Base-by-base conservation (phyloP, 805 yeast genomes). In the Cyberlindnera xishuangbannaensis region DNA sequence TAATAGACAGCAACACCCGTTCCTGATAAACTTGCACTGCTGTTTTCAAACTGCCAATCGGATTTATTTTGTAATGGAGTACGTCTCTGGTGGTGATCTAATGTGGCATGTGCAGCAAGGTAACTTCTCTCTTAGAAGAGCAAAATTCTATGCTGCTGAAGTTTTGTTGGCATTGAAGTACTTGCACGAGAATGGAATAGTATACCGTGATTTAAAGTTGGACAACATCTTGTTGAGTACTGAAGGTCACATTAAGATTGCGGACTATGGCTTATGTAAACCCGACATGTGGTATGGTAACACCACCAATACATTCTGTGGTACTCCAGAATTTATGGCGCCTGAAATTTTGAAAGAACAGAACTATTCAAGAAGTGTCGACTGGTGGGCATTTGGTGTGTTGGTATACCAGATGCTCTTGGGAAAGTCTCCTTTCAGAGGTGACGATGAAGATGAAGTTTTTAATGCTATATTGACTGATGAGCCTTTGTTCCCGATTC, bases 371-470 rank as follows among this genome's bases (percentile, higher is more conserved):
- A 77, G 95, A 53, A 83, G 92, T 25, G 98, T 92, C 34, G 99
- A 92, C 62, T 92, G 98, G 98, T 92, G 98, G 98, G 97, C 98
- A 1, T 86, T 88, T 67, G 99, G 99, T 37, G 97, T 92, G 18
- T 69, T 92, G 44, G 67, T 92, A 45, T 92, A 90, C 60, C 98
- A 92, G 61, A 92, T 92, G 99, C 67, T 92, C 37, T 69, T 92
- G 38, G 92, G 96, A 33, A 95, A 90, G 60, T 84, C 96, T 7
- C 99, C 99, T 23, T 92, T 92, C 64, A 81, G 90, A 46, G 98
- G 99, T 45, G 96, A 88, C 47, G 95, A 85, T 54, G 95, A 85
- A 53, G 97, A 92, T 54, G 98, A 92, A 61, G 87, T 92, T 22
- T 92, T 90, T 62, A 92, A 88, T 59, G 96, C 98, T 11, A 92